Conservation (phyloP, 2,329 filamentous ascomycete species). For the Ciborinia camelliae region DNA sequence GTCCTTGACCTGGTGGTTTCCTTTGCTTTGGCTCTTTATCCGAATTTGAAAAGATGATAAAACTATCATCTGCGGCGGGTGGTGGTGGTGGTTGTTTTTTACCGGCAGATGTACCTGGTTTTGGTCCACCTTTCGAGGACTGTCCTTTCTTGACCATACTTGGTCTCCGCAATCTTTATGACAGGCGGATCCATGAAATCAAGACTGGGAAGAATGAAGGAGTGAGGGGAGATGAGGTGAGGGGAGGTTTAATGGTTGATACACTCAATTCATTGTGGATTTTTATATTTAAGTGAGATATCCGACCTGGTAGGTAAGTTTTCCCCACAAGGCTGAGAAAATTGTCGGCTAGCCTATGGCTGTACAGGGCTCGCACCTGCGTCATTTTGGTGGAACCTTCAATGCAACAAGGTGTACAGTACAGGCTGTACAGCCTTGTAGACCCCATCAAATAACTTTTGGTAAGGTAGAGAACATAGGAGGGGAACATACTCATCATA, state of each 20-base stretch:
- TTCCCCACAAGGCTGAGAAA: conserved; percentile 15
- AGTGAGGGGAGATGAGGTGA: neutral
- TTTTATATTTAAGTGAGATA: too few species aligned
- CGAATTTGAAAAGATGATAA: conserved; percentile 56
- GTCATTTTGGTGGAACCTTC: conserved; percentile 1
- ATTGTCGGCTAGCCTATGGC: neutral
- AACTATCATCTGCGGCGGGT: conserved; percentile 46
- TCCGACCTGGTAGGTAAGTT: too few species aligned
- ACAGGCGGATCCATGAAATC: conserved; percentile 20
- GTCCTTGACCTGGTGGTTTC: conserved; percentile 27
- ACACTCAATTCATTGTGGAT: neutral
- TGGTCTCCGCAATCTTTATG: conserved; percentile 20
- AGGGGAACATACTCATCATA: too few species aligned
- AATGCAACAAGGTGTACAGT: too few species aligned
- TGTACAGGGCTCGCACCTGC: conserved; percentile 2
- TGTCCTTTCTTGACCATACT: conserved; percentile 40
- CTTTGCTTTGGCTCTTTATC: conserved; percentile 47
- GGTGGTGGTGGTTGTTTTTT: conserved; percentile 33
- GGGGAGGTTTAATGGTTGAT: neutral
- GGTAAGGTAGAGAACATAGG: too few species aligned
- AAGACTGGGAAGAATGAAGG: neutral
- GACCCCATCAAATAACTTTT: too few species aligned
- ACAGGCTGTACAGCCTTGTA: neutral
- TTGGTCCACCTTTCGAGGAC: conserved; percentile 35
- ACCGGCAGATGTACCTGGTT: conserved; percentile 33